These are phyloP conservation scores for Herpotrichia juniperi DNA, from an alignment of 2,329 filamentous ascomycete species.

Conservation along the genomic window DNA sequence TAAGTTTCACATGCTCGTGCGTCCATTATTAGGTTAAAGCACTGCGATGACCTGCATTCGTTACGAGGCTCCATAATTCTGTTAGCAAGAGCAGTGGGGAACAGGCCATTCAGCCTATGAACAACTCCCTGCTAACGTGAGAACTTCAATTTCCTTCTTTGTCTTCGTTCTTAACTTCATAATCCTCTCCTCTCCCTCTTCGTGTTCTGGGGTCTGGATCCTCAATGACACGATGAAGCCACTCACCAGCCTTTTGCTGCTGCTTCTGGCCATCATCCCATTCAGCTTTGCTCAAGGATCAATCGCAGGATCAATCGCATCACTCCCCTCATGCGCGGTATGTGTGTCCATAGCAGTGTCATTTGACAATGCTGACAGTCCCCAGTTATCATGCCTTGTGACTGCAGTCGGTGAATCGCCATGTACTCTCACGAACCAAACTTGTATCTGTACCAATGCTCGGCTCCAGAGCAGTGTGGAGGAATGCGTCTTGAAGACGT, in stretches of 20 bases:
- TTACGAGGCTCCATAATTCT: not conserved
- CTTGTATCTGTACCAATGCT: slow-evolving; percentile 15
- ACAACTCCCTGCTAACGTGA: not conserved
- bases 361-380: slow-evolving; percentile 9
- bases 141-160: slow-evolving; percentile 1
- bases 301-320: slow-evolving; percentile 2
- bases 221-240: slow-evolving; percentile 14
- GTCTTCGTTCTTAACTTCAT: not conserved
- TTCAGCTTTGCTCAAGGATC: slow-evolving; percentile 6
- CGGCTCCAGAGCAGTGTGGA: slow-evolving; percentile 8
- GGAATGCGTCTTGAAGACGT: slow-evolving; percentile 12
- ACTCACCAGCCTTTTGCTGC: slow-evolving; percentile 8
- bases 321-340: slow-evolving; percentile 15
- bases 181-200: not conserved
- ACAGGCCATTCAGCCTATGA: slow-evolving; percentile 2
- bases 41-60: not conserved
- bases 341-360: not conserved
- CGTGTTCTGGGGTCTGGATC: slow-evolving; percentile 3
- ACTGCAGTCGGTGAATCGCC: slow-evolving; percentile 8
- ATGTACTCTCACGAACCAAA: slow-evolving; percentile 12
- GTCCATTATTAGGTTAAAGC: not conserved
- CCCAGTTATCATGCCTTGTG: slow-evolving; percentile 18
- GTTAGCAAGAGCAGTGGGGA: not conserved
- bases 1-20: slow-evolving; percentile 2
- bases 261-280: slow-evolving; percentile 15